Base-by-base conservation (phyloP, 2,329 filamentous ascomycete genomes). In the Penicillium sp. region DNA sequence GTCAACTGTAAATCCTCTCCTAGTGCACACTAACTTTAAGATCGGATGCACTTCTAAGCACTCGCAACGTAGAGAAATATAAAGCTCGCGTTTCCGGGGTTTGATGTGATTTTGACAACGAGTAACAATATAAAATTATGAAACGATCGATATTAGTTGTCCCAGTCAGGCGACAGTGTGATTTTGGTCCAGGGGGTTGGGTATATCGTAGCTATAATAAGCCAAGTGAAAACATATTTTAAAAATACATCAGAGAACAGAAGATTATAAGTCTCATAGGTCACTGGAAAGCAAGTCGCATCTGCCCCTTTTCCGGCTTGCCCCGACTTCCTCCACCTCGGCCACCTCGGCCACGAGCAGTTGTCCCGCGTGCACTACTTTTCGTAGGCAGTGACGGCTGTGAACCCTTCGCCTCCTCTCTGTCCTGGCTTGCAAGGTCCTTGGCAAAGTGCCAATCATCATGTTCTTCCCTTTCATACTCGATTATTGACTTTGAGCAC, bases 401-500 rank as follows among this genome's bases (percentile, higher is more conserved):
- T 29, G 56, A 60, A 46, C 48, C 62, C 27, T 60, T 64, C 6
- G 68, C 64, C 40, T 67, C 64, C 53, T 71, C 68, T 40, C 82
- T 81, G 77, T 89, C 83, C 64, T 88, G 81, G 57, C 86, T 83
- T 63, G 93, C 88, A 31, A 99, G 81, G 66, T 93, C 89, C 76
- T 90, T 91, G 46, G 94, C 94, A 76, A 96, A 89, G 76, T 99
- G 94, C 88, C 93, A 97, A 73, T 99, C 94, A 54, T 88, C 81
- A 73, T 99, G 94, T 75, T 90, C 93, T 63, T 87, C 83, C 65
- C 83, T 82, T 56, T 88, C 84, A 27, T 78, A 70, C 40, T 81
- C 78, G 13, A 81, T 79, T 35, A 94, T 78, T n/a, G 73, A 71
- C 67, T 83, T 81, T 58, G 83, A 81, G 73, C 92, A 96, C 61